Evolutionary conservation across 257 asterid species (phyloP).

Genomic region (Ajuga chamaepitys): DNA sequence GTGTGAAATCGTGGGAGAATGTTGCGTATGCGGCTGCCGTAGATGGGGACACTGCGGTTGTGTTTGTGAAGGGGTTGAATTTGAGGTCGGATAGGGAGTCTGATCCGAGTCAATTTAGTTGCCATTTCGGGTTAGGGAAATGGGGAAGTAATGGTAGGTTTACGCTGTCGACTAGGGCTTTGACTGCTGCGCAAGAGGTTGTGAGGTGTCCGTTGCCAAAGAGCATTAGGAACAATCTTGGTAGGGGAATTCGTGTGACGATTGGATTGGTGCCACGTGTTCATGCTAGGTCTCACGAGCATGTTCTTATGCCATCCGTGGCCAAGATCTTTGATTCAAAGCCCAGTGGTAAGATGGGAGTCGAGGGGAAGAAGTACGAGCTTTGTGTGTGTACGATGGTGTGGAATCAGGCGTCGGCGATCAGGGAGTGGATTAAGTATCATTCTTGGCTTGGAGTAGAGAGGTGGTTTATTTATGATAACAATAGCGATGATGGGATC

Average conservation of each 20-base stretch:
- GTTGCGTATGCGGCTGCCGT: conserved; percentile 57
- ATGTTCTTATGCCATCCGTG: conserved; percentile 57
- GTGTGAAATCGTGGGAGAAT: conserved; percentile 61
- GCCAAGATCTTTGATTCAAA: conserved; percentile 43
- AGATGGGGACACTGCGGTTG: conserved; percentile 62
- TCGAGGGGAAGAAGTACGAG: conserved; percentile 30
- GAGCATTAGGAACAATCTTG: conserved; percentile 34
- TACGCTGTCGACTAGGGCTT: conserved; percentile 40
- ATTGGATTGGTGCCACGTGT: conserved; percentile 38
- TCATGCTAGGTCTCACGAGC: conserved; percentile 28
- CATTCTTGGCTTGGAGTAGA: conserved; percentile 93
- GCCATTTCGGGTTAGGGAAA: conserved; percentile 60
- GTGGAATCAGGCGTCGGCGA: conserved; percentile 85
- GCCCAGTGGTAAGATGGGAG: too few species aligned
- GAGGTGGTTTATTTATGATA: conserved; percentile 82
- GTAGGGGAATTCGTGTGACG: conserved; percentile 55
- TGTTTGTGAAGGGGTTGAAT: conserved; percentile 88
- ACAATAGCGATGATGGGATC: conserved; percentile 76
- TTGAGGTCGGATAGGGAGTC: conserved; percentile 62
- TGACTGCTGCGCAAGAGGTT: conserved; percentile 86
- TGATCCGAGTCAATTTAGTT: conserved; percentile 50
- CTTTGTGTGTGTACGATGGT: conserved; percentile 93
- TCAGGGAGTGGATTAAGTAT: conserved; percentile 76
- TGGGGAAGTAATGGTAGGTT: conserved; percentile 27
- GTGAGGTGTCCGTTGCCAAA: conserved; percentile 71